phyloP scores from a whole-genome alignment of 768 basidiomycete genomes.

The Candolleomyces efflorescens region DNA sequence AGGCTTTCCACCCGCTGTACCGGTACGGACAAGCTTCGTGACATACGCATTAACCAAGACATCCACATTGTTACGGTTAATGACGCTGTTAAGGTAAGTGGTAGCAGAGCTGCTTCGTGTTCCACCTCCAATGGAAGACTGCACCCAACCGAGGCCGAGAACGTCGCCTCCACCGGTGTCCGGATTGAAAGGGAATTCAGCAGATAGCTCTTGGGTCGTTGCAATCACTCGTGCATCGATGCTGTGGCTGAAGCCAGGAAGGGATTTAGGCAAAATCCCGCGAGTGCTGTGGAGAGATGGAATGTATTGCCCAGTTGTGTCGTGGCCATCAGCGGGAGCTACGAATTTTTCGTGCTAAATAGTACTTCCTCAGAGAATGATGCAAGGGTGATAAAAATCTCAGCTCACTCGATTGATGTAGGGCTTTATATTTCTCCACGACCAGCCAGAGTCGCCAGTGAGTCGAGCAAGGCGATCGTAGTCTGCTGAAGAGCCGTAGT shows the following conservation, averaged over 20 bases:
- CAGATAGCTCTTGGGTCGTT: constrained; percentile 12
- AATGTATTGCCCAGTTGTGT: constrained; percentile 16
- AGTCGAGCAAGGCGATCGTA: constrained; percentile 50
- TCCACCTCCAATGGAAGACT: constrained; percentile 9
- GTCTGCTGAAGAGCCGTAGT: constrained; percentile 36
- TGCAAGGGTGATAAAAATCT: neutral
- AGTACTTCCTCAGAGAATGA: constrained; percentile 32
- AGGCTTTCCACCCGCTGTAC: constrained; percentile 11
- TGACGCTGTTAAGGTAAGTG: constrained; percentile 13
- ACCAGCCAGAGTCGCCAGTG: constrained; percentile 47
- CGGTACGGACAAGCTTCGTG: constrained; percentile 22
- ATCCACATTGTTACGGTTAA: constrained; percentile 20
- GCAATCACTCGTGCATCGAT: constrained; percentile 17
- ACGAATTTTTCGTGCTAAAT: constrained; percentile 22
- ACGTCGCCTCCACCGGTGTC: constrained; percentile 10
- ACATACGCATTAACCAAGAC: constrained; percentile 31
- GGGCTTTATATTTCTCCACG: constrained; percentile 25
- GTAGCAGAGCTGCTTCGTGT: constrained; percentile 10
- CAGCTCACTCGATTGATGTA: constrained; percentile 23
- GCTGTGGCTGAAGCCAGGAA: constrained; percentile 12
- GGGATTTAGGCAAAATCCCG: constrained; percentile 14
- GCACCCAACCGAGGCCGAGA: constrained; percentile 10
- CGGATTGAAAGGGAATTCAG: constrained; percentile 7
- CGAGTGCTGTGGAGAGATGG: constrained; percentile 16
- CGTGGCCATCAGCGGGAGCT: constrained; percentile 14